Evolutionary conservation across 192 early-diverging fungal species (phyloP), one percentile per base, ranked within the genome.

Genomic region (Coemansia erecta): DNA sequence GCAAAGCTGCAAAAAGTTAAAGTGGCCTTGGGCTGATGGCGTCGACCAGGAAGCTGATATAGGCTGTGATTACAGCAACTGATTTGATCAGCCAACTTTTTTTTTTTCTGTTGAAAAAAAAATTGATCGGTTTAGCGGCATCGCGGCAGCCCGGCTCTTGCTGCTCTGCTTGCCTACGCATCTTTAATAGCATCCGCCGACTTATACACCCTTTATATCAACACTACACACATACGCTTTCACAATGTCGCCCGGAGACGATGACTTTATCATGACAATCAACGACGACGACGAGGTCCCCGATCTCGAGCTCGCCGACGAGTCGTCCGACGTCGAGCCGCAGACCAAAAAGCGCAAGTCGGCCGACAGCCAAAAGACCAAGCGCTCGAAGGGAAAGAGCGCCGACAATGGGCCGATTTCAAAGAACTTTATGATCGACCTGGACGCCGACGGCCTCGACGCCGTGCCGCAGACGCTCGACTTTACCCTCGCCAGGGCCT

Each of bases 181-280:
- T 46, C 19, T 18, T 46, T 46, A 46, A 18, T 5, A n/a, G 6
- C 19, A 6, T 46, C 6, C 6, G 17, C n/a, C 17, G 6, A 15
- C 2, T 45, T 61, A 31, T 14, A 52, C 28, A 55, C n/a, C 13
- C 22, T 5, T 8, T 52, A 24, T 19, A 21, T 21, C 31, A 31
- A 41, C 41, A 58, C 26, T 49, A 49, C 19, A 58, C 31, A 57
- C 35, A 58, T n/a, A 49, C 24, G 13, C 8, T 43, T 48, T 28
- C 35, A 51, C 43, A 33, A 66, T 67, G 61, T 31, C 61, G 44
- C 17, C 53, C 43, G 52, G 43, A 62, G 65, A 68, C 28, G 69
- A 76, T 56, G 85, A 85, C 67, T 87, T 89, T 85, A 75, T 89
- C 31, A 87, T 87, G 85, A 89, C 87, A 14, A 89, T 89, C 60